Conservation (phyloP, 2,329 filamentous ascomycete species). For the Fusarium sp. region DNA sequence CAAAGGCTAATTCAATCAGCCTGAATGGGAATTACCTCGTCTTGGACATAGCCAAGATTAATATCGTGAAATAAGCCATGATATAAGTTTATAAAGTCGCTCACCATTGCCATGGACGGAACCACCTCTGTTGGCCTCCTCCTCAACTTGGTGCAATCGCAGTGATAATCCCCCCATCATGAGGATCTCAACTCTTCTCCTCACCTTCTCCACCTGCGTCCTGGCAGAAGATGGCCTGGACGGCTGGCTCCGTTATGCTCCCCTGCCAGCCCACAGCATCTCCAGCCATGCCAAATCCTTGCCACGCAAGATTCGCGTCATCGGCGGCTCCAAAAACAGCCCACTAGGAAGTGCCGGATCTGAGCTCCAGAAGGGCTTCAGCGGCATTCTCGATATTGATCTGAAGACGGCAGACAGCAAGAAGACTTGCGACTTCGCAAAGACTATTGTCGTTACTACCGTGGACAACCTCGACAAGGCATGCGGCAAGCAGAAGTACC, state of each 20-base stretch:
- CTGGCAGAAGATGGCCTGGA: constrained; percentile 70
- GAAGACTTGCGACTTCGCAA: constrained; percentile 18
- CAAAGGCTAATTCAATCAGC: constrained; percentile 31
- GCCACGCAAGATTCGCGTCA: constrained; percentile 62
- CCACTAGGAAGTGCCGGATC: constrained; percentile 70
- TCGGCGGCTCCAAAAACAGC: constrained; percentile 65
- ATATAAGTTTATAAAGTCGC: constrained; percentile 10
- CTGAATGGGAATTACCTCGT: constrained; percentile 21
- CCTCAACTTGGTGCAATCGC: neutral
- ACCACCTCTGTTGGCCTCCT: neutral
- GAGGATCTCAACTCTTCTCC: constrained; percentile 23
- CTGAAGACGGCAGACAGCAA: constrained; percentile 50
- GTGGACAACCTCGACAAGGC: constrained; percentile 18
- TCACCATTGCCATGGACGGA: neutral
- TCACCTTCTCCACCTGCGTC: constrained; percentile 51
- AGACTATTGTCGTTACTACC: constrained; percentile 28
- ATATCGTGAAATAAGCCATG: constrained; percentile 3
- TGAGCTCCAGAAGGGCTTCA: constrained; percentile 69
- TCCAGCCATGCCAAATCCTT: constrained; percentile 53
- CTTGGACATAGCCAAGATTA: constrained; percentile 1
- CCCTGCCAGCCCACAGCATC: constrained; percentile 51
- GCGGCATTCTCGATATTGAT: constrained; percentile 66
- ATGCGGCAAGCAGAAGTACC: constrained; percentile 10
- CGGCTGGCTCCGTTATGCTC: constrained; percentile 74
- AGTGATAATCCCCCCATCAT: constrained; percentile 8